phyloP scores from a whole-genome alignment of 208 protist genomes.

The Leishmania turanica region DNA sequence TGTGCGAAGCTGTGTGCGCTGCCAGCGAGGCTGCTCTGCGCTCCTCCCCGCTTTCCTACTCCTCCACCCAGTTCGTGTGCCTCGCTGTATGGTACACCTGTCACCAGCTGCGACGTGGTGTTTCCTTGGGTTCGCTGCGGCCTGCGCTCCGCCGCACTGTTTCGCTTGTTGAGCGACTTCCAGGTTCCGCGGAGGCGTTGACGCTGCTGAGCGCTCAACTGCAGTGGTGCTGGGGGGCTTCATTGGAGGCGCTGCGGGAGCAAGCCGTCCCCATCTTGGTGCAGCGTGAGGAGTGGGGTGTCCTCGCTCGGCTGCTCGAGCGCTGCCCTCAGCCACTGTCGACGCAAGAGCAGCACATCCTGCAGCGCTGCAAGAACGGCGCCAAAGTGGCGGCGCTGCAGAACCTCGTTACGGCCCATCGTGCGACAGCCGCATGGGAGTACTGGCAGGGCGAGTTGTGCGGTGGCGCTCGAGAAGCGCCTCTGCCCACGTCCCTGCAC shows the following conservation, averaged over 20 bases:
- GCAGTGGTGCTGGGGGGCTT: slow-evolving; percentile 27
- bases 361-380: slow-evolving; percentile 6
- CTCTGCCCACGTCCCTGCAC: slow-evolving; percentile 9
- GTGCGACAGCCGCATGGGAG: slow-evolving; percentile 9
- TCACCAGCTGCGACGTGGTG: slow-evolving; percentile 11
- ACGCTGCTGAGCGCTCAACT: slow-evolving; percentile 23
- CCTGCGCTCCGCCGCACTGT: slow-evolving; percentile 13
- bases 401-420: background rate
- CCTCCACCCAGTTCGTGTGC: slow-evolving; percentile 8
- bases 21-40: background rate
- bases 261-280: slow-evolving; percentile 18
- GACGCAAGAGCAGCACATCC: slow-evolving; percentile 9
- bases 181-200: slow-evolving; percentile 16
- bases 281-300: slow-evolving; percentile 10
- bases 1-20: slow-evolving; percentile 23
- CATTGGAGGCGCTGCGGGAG: slow-evolving; percentile 24
- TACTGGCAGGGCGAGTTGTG: slow-evolving; percentile 5
- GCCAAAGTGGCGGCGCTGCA: background rate
- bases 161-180: background rate
- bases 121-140: slow-evolving; percentile 9
- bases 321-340: slow-evolving; percentile 24
- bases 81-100: slow-evolving; percentile 14
- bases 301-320: slow-evolving; percentile 10
- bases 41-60: background rate
- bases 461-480: background rate